phyloP scores from a whole-genome alignment of 2,329 filamentous ascomycete species.

The Microcera coccophila region DNA sequence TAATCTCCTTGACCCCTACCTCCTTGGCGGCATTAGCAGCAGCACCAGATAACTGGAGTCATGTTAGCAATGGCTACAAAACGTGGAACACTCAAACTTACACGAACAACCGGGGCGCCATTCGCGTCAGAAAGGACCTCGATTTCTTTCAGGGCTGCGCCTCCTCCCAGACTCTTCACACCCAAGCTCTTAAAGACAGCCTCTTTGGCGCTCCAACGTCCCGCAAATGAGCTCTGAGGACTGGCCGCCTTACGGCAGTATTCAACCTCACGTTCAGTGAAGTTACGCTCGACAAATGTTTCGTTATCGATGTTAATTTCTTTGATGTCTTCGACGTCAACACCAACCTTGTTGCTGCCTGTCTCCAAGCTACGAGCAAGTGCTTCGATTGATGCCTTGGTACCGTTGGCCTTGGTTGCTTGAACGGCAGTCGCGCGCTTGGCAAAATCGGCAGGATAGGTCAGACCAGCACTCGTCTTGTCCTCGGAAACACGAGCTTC shows the following conservation, averaged over 20 bases:
- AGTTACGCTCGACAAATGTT: slow-evolving; percentile 92
- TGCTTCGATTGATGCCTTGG: slow-evolving; percentile 71
- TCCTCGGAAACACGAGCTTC: slow-evolving; percentile 79
- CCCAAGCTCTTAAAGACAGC: slow-evolving; percentile 97
- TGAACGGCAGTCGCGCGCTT: slow-evolving; percentile 57
- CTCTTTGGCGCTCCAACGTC: slow-evolving; percentile 96
- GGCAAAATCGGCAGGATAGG: slow-evolving; percentile 66
- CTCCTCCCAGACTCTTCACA: slow-evolving; percentile 79
- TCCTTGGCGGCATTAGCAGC: slow-evolving; percentile 79
- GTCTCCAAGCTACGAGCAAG: slow-evolving; percentile 59
- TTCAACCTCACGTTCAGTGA: slow-evolving; percentile 75
- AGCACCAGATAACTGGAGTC: slow-evolving; percentile 74
- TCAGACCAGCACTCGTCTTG: slow-evolving; percentile 79
- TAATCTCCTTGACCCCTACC: slow-evolving; percentile 83
- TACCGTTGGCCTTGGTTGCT: slow-evolving; percentile 54
- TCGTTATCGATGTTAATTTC: slow-evolving; percentile 91
- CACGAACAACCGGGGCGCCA: slow-evolving; percentile 78
- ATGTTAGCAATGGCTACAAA: slow-evolving; percentile 14
- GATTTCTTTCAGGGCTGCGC: slow-evolving; percentile 91
- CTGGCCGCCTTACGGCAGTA: slow-evolving; percentile 80
- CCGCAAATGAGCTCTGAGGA: slow-evolving; percentile 87
- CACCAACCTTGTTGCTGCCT: slow-evolving; percentile 73
- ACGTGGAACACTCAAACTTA: too few species aligned
- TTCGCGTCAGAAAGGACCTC: slow-evolving; percentile 80
- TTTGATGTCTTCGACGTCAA: slow-evolving; percentile 86